phyloP scores from a whole-genome alignment of 192 early-diverging fungal genomes.

The Backusella sp. region DNA sequence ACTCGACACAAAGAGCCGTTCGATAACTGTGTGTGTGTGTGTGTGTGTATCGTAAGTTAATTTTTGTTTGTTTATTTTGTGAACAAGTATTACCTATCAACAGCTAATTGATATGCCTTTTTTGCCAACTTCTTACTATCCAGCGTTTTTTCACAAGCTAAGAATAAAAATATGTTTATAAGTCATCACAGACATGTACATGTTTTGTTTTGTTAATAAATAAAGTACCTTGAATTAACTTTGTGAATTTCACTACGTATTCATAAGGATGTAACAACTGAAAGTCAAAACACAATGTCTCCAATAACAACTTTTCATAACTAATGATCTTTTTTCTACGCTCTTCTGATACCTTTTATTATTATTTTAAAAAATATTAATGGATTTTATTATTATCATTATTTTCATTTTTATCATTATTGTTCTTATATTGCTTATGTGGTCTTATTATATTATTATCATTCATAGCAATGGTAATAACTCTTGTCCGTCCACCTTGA shows the following conservation, averaged over 20 bases:
- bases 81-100: conserved; percentile 21
- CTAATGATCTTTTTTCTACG: conserved; percentile 61
- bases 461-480: not conserved
- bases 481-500: not conserved
- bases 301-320: conserved; percentile 72
- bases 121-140: conserved; percentile 46
- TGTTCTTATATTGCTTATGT: conserved; percentile 1
- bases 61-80: not conserved
- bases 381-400: not conserved
- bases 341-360: conserved; percentile 60
- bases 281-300: conserved; percentile 82
- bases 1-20: conserved; percentile 55
- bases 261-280: conserved; percentile 71
- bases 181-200: not conserved
- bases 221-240: conserved; percentile 53
- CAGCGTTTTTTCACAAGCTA: conserved; percentile 19
- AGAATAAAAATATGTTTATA: not conserved
- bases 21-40: conserved; percentile 53
- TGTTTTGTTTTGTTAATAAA: not conserved
- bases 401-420: too few species aligned
- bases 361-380: not conserved
- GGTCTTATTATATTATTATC: conserved; percentile 1
- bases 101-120: conserved; percentile 31
- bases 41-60: not conserved
- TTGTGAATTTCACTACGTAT: conserved; percentile 71